These are phyloP conservation scores for Fagopyrum homotropicum DNA, from an alignment of 148 eudicot genomes.

Conservation along the genomic window DNA sequence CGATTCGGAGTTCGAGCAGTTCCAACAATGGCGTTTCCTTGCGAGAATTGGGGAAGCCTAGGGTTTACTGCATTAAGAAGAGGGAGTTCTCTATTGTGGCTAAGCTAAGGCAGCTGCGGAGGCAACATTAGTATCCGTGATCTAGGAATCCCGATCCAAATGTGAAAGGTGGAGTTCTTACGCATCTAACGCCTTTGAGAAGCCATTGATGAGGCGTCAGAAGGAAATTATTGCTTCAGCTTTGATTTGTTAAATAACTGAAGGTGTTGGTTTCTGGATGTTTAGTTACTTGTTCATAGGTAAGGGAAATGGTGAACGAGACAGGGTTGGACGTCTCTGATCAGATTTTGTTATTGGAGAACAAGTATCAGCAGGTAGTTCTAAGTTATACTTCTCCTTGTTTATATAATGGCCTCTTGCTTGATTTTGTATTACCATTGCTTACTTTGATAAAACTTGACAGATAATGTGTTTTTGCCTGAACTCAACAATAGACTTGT, in stretches of 20 bases:
- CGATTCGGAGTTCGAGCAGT: slow-evolving; percentile 42
- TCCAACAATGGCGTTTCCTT: slow-evolving; percentile 47
- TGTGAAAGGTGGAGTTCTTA: slow-evolving; percentile 65
- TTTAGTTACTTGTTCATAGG: slow-evolving; percentile 28
- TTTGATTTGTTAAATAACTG: background rate
- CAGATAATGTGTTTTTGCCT: background rate
- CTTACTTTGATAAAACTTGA: too few species aligned
- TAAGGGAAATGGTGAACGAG: slow-evolving; percentile 77
- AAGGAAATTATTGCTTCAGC: slow-evolving; percentile 59
- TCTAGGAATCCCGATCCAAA: slow-evolving; percentile 64
- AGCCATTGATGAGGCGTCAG: slow-evolving; percentile 34
- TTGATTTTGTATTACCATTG: too few species aligned
- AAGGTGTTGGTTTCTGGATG: background rate
- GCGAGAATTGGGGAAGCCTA: slow-evolving; percentile 47
- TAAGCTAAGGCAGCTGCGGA: slow-evolving; percentile 52
- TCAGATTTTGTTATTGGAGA: too few species aligned
- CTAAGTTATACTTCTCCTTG: slow-evolving; percentile 2
- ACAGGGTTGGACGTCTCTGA: slow-evolving; percentile 31
- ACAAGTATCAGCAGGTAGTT: slow-evolving; percentile 65
- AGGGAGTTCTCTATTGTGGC: slow-evolving; percentile 37
- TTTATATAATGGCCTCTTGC: too few species aligned
- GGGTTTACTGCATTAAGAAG: slow-evolving; percentile 24
- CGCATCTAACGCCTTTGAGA: slow-evolving; percentile 49
- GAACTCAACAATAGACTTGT: background rate
- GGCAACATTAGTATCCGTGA: slow-evolving; percentile 90